Conservation (phyloP, 768 basidiomycete genomes). For the Pholiota molesta region DNA sequence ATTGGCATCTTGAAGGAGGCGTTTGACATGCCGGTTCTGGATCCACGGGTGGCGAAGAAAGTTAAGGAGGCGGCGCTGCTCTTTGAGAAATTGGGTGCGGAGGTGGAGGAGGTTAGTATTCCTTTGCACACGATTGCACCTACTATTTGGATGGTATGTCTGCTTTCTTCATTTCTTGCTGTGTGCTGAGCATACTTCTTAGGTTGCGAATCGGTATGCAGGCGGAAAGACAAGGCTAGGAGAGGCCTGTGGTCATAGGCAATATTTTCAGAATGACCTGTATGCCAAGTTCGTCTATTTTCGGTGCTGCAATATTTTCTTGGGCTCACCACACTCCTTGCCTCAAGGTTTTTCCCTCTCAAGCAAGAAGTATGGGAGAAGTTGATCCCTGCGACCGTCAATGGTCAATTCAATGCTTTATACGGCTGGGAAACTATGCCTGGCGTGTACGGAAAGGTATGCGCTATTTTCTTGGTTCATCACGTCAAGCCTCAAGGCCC, state of each 20-base stretch:
- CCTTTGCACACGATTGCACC: conserved; percentile 37
- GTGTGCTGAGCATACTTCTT: not conserved
- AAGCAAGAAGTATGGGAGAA: conserved; percentile 26
- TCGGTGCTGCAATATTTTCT: not conserved
- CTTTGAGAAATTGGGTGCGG: conserved; percentile 40
- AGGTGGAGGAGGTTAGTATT: conserved; percentile 41
- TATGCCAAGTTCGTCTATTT: conserved; percentile 15
- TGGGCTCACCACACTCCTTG: too few species aligned
- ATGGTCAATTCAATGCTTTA: conserved; percentile 21
- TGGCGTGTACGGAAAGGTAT: conserved; percentile 22
- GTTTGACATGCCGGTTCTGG: conserved; percentile 33
- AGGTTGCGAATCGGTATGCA: conserved; percentile 22
- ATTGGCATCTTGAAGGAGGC: conserved; percentile 45
- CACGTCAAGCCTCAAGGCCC: not conserved
- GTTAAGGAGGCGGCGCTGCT: conserved; percentile 35
- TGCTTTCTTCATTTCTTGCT: not conserved
- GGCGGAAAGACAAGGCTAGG: conserved; percentile 23
- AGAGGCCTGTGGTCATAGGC: conserved; percentile 21
- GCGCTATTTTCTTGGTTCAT: not conserved
- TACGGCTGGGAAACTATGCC: conserved; percentile 24
- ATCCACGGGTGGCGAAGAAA: conserved; percentile 35
- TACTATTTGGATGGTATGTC: conserved; percentile 24
- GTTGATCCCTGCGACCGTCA: conserved; percentile 23
- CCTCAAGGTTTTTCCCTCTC: conserved; percentile 19
- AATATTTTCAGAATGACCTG: conserved; percentile 24